A percentile compares a stretch with the other conserved stretches of the same genome.
phyloP scores from a whole-genome alignment of 2,329 filamentous ascomycete genomes.

The Westerdykella aurantiaca region DNA sequence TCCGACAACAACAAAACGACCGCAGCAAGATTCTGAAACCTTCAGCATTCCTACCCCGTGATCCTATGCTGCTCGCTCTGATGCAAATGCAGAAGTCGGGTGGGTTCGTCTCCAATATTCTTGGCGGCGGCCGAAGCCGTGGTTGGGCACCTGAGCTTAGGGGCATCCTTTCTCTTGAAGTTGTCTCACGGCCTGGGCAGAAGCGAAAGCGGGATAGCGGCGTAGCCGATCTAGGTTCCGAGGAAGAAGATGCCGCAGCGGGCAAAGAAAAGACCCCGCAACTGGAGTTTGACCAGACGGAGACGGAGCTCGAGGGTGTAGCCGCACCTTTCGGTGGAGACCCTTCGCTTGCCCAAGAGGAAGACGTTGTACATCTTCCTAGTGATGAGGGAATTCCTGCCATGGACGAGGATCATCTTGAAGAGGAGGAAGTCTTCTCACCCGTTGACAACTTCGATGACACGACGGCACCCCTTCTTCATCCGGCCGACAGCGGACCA shows the following conservation, averaged over 20 bases:
- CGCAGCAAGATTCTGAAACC: conserved; percentile 80
- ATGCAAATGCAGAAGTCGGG: conserved; percentile 90
- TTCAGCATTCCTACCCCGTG: conserved; percentile 75
- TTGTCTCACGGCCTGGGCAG: conserved; percentile 69
- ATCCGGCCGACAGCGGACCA: conserved; percentile 77
- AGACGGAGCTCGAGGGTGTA: conserved; percentile 42
- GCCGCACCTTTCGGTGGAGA: conserved; percentile 41
- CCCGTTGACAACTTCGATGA: conserved; percentile 64
- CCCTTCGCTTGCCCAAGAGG: conserved; percentile 18
- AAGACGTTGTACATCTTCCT: conserved; percentile 26
- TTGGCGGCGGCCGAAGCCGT: conserved; percentile 71
- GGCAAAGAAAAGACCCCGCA: conserved; percentile 60
- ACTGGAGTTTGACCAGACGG: conserved; percentile 50
- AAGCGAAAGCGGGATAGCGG: conserved; percentile 93
- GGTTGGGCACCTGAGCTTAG: conserved; percentile 89
- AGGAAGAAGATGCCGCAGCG: conserved; percentile 48
- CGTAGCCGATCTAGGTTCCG: conserved; percentile 70
- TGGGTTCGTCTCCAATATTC: conserved; percentile 79
- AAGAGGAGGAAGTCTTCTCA: conserved; percentile 35
- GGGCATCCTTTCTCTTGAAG: conserved; percentile 83
- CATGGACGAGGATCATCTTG: conserved; percentile 21
- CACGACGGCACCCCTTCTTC: conserved; percentile 66
- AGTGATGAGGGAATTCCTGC: conserved; percentile 15
- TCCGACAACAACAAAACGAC: conserved; percentile 81
- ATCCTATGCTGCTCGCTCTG: conserved; percentile 78